Base-by-base conservation (phyloP, 495 filamentous ascomycete genomes). In the Chaetomium cochliodes region DNA sequence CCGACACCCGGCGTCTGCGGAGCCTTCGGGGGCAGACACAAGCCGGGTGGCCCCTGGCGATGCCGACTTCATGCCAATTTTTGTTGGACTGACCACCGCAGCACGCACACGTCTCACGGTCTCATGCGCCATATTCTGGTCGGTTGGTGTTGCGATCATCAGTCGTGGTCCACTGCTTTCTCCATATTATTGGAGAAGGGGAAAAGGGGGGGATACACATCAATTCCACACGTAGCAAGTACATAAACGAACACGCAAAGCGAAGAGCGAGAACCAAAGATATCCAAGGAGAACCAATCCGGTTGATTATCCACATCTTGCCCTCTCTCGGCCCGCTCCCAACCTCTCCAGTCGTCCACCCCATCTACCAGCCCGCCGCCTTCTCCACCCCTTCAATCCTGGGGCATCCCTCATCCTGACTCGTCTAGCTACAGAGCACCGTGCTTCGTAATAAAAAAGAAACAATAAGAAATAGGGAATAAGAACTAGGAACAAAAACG, bases 231-330 rank as follows among this genome's bases (percentile, higher is more conserved):
- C 52, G n/a, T 16, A 20, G 22, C 8, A 25, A 20, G 11, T 15
- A 28, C n/a, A n/a, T n/a, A 1, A 44, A n/a, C 0, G 5, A 30
- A 9, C n/a, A 30, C 13, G 2, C 8, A 37, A 50, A 8, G 13
- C 47, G 30, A 26, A n/a, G 2, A 39, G 7, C 22, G 16, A 5
- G 26, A 25, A 44, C 52, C 33, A 37, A 51, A 25, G 26, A 22
- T 4, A 26, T 60, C 59, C 47, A 41, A 62, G 58, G 58, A 62
- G 61, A 67, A 67, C 56, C 65, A 67, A 67, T 62, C 65, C 65
- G 57, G 65, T 67, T 67, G 65, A 67, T 58, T 64, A 67, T 67
- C 62, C 65, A 44, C 44, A 22, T 37, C 57, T 37, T 12, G 30
- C 22, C 46, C 26, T 22, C 26, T 47, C 22, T 26, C 25, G 11